phyloP scores from a whole-genome alignment of 306 rosid genomes.

The Senna siamea region DNA sequence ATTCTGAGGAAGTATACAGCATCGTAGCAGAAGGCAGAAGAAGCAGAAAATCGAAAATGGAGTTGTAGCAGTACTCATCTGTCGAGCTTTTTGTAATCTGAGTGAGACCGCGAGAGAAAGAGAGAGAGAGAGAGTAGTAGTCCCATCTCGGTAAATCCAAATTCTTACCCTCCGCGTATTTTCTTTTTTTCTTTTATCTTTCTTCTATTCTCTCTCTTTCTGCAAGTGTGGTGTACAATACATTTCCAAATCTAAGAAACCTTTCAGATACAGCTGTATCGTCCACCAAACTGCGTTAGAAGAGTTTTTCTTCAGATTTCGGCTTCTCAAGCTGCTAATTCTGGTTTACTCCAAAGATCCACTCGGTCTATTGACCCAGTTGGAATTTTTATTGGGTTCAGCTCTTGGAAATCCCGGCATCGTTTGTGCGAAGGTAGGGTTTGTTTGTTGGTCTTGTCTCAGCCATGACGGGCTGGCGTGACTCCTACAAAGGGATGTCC shows the following conservation, averaged over 20 bases:
- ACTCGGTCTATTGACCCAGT: neutral
- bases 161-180: neutral
- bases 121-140: neutral
- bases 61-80: neutral
- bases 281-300: constrained; percentile 34
- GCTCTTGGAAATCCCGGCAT: neutral
- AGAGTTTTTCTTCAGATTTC: neutral
- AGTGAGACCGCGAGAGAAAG: constrained; percentile 13
- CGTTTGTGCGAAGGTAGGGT: constrained; percentile 41
- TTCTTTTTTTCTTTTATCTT: neutral
- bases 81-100: neutral
- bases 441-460: constrained; percentile 10
- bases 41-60: neutral
- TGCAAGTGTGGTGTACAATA: constrained; percentile 25
- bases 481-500: constrained; percentile 68
- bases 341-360: constrained; percentile 6
- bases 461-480: constrained; percentile 63
- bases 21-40: constrained; percentile 10
- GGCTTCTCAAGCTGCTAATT: neutral
- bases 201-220: neutral
- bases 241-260: constrained; percentile 45
- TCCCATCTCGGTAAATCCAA: constrained; percentile 27
- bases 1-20: neutral
- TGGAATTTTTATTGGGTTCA: neutral
- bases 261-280: constrained; percentile 45